Conservation (phyloP, 2,329 filamentous ascomycete genomes). For the Neopestalotiopsis sp. region DNA sequence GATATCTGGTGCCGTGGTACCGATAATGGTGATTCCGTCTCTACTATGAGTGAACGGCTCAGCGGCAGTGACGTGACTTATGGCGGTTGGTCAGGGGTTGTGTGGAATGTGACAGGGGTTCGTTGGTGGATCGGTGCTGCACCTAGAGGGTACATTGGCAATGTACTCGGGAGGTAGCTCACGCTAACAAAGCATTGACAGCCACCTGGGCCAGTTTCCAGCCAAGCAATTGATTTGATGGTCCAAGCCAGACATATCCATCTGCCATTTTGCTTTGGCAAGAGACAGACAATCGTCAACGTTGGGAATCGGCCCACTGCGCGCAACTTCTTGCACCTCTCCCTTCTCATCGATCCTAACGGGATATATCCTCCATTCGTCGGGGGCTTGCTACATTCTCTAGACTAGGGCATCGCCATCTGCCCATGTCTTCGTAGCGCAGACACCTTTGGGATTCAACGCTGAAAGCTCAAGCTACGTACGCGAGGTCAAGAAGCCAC, state of each 20-base stretch:
- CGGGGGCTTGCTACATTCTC: no score
- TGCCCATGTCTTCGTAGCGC: not conserved
- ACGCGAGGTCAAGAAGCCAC: constrained; percentile 12
- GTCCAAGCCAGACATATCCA: not conserved
- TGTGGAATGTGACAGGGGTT: not conserved
- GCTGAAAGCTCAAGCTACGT: not conserved
- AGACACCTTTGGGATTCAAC: not conserved
- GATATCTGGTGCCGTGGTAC: not conserved
- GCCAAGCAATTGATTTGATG: not conserved
- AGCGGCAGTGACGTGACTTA: not conserved
- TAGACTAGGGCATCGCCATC: not conserved
- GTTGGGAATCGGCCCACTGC: no score
- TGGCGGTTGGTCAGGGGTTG: not conserved
- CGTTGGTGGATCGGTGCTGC: not conserved
- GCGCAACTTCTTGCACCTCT: no score
- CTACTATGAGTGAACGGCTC: not conserved
- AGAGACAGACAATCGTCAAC: no score
- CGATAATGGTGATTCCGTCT: not conserved
- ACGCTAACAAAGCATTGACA: not conserved
- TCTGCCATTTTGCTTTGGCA: no score
- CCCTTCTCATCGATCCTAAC: no score
- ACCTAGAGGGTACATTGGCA: not conserved
- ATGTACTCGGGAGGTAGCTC: not conserved
- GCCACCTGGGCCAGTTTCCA: not conserved
- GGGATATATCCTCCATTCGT: no score